Percentiles rank a stretch among this genome's conserved stretches.
phyloP scores from a whole-genome alignment of 2,329 filamentous ascomycete species.

The Pseudocercospora cruenta region DNA sequence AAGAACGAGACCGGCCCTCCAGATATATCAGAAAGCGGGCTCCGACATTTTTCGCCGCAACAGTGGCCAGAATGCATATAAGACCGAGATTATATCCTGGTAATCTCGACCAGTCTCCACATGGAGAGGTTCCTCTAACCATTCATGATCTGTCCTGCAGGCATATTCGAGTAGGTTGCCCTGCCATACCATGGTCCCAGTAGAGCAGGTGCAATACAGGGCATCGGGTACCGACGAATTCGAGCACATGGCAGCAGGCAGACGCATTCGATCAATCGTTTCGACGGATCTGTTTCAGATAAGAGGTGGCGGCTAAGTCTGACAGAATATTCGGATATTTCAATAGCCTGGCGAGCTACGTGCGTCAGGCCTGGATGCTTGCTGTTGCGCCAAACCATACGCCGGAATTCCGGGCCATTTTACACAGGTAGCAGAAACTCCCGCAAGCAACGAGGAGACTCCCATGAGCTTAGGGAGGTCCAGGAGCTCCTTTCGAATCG shows the following conservation, averaged over 20 bases:
- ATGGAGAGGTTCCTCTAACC: not conserved
- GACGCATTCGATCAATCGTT: not conserved
- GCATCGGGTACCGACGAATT: not conserved
- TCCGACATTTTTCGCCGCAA: not conserved
- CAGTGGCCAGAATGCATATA: not conserved
- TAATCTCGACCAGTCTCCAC: not conserved
- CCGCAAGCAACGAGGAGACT: not conserved
- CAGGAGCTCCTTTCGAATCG: not conserved
- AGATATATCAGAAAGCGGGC: not conserved
- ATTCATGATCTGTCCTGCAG: not conserved
- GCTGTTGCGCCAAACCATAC: not conserved
- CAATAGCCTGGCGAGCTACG: not conserved
- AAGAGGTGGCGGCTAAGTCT: not conserved
- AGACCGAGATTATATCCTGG: not conserved
- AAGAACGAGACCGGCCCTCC: not conserved
- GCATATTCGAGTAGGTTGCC: not conserved
- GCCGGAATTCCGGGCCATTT: not conserved
- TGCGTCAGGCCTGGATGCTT: not conserved
- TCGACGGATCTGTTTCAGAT: not conserved
- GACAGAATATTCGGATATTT: not conserved
- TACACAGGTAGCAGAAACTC: not conserved
- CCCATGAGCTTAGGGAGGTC: not conserved
- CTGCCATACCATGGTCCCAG: not conserved
- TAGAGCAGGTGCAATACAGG: not conserved
- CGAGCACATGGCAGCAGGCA: not conserved